phyloP scores from a whole-genome alignment of 2,329 filamentous ascomycete species.

The Fusarium sulawesiense region DNA sequence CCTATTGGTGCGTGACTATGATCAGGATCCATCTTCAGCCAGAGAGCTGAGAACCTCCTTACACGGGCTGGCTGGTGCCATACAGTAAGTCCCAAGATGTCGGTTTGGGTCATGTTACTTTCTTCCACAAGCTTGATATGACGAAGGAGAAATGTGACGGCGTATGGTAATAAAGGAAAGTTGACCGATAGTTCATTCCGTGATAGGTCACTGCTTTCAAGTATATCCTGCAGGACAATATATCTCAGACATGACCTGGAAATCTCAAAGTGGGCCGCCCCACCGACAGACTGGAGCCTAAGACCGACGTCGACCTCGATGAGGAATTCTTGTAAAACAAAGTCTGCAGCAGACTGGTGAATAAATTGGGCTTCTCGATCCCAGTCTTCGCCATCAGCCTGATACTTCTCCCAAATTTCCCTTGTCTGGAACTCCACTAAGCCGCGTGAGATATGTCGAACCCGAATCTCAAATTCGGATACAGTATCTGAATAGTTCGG shows the following conservation, averaged over 20 bases:
- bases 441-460: not conserved
- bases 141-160: fast-evolving
- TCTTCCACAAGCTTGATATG: not conserved
- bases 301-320: fast-evolving
- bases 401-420: not conserved
- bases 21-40: not conserved
- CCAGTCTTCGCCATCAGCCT: not conserved
- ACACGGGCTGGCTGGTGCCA: fast-evolving
- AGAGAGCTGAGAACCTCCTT: fast-evolving
- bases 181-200: fast-evolving
- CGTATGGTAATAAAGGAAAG: not conserved
- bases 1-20: not conserved
- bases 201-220: fast-evolving
- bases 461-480: not conserved
- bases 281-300: not conserved
- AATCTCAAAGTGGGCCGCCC: fast-evolving
- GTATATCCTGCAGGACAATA: fast-evolving
- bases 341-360: not conserved
- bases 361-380: not conserved
- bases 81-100: not conserved
- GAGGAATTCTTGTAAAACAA: not conserved
- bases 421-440: not conserved
- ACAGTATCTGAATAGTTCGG: fast-evolving
- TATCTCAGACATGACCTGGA: not conserved
- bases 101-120: fast-evolving